Base-by-base conservation (phyloP, 208 protist genomes). In the Tritrichomonas foetus region DNA sequence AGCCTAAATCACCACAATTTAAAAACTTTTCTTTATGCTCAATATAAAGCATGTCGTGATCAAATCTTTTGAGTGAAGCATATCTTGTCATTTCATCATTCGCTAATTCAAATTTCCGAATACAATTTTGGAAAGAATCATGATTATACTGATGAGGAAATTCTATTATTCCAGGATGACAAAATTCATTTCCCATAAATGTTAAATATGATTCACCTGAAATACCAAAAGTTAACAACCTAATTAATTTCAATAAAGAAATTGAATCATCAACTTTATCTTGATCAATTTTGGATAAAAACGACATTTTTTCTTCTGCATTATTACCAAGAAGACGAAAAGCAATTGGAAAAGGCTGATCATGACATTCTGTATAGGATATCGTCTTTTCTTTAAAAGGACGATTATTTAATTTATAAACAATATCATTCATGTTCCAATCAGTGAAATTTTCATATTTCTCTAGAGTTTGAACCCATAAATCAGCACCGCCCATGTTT, bases 141-240 rank as follows among this genome's bases (percentile, higher is more conserved):
- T 95, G 95, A 95, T 98, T 98, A 30, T 96, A 96, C 53, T 94
- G 95, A 33, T 96, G 94, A 44, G 98, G 98, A 69, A 98, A 98
- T 93, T 98, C 98, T 0, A 98, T 95, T 97, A 97, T 98, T 94
- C 98, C 97, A 33, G 97, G 97, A 94, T 98, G 97, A 27, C 97
- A 97, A 94, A 98, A 98, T 94, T 98, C 97, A 94, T 98, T 98
- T 39, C 97, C 97, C 96, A 97, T 97, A 93, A 97, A 97, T 30
- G 93, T 96, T 33, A 97, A 96, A 57, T 96, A 97, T 33, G 95
- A 96, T 47, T 97, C 95, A 11, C 96, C 96, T 61, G 96, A 97
- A 20, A 98, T 82, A 0, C 94, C 49, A 0, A 93, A 94, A 0
- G 97, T 98, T 20, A 98, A 84, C 0, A 98, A 92, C 3, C 96